Conservation (phyloP, 2,329 filamentous ascomycete species). For the Stemphylium lycopersici region DNA sequence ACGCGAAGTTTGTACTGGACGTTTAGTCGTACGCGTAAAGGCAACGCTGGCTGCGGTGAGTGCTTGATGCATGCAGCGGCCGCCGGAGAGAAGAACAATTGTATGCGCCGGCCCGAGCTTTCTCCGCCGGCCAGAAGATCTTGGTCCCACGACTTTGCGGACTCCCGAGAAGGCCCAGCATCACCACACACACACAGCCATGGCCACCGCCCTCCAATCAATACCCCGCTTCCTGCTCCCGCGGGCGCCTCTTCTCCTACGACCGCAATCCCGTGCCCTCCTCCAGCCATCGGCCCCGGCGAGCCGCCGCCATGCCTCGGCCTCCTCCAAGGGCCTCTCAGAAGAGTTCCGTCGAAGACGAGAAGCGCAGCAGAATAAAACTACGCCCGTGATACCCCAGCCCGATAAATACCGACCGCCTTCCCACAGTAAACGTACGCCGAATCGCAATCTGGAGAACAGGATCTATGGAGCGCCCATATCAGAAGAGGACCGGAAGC, state of each 20-base stretch:
- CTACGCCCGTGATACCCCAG: slow-evolving; percentile 71
- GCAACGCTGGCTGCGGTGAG: no score
- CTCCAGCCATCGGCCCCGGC: slow-evolving; percentile 22
- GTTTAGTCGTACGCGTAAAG: background rate
- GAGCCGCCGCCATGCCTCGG: slow-evolving; percentile 42
- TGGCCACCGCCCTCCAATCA: slow-evolving; percentile 38
- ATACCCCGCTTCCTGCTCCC: slow-evolving; percentile 47
- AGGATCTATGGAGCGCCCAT: slow-evolving; percentile 77
- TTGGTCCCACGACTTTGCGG: slow-evolving; percentile 22
- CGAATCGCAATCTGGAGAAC: slow-evolving; percentile 60
- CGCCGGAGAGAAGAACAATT: background rate
- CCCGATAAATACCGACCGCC: slow-evolving; percentile 90
- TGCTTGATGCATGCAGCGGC: background rate
- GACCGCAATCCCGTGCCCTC: slow-evolving; percentile 27
- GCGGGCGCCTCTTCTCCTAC: slow-evolving; percentile 31
- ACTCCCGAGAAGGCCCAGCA: slow-evolving; percentile 25
- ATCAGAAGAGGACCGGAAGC: slow-evolving; percentile 67
- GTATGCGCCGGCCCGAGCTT: slow-evolving; percentile 23
- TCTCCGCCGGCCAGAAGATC: slow-evolving; percentile 23
- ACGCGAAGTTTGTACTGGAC: background rate
- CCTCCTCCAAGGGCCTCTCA: slow-evolving; percentile 33
- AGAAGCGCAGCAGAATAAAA: slow-evolving; percentile 40
- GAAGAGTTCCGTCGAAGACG: slow-evolving; percentile 38
- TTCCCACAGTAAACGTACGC: slow-evolving; percentile 78
- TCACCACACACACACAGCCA: slow-evolving; percentile 24